Conservation (phyloP, 371 early-diverging fungal genomes). For the Aphelidium insulamus region DNA sequence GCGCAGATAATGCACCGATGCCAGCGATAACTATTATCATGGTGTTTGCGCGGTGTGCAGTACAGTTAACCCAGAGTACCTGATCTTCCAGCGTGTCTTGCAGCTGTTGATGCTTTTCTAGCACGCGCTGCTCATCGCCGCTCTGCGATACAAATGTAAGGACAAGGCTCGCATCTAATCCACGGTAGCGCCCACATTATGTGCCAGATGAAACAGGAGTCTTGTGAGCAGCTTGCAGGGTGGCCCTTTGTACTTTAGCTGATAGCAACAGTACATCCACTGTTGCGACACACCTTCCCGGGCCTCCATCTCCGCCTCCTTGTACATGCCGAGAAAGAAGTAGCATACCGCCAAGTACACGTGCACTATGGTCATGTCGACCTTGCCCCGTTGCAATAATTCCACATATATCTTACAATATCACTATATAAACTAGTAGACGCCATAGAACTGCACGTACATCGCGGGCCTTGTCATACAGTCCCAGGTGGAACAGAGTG, state of each 20-base stretch:
- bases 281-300: conserved; percentile 10
- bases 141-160: no score
- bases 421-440: no score
- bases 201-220: no score
- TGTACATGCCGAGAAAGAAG: conserved; percentile 26
- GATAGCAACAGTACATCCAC: no score
- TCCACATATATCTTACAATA: conserved; percentile 15
- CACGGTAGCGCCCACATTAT: no score
- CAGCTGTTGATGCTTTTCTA: conserved; percentile 26
- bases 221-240: no score
- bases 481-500: no score
- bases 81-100: conserved; percentile 31
- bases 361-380: conserved; percentile 14
- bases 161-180: no score
- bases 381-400: conserved; percentile 9
- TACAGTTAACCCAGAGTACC: conserved; percentile 4
- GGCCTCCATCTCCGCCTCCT: conserved; percentile 22
- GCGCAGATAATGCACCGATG: conserved; percentile 30
- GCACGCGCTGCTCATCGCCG: conserved; percentile 26
- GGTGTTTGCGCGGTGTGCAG: background rate
- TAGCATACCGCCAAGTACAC: conserved; percentile 17
- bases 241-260: no score
- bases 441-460: no score
- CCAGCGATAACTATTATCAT: conserved; percentile 13
- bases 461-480: no score